Conservation (phyloP, 2,329 filamentous ascomycete genomes). For the Boeremia lycopersici region DNA sequence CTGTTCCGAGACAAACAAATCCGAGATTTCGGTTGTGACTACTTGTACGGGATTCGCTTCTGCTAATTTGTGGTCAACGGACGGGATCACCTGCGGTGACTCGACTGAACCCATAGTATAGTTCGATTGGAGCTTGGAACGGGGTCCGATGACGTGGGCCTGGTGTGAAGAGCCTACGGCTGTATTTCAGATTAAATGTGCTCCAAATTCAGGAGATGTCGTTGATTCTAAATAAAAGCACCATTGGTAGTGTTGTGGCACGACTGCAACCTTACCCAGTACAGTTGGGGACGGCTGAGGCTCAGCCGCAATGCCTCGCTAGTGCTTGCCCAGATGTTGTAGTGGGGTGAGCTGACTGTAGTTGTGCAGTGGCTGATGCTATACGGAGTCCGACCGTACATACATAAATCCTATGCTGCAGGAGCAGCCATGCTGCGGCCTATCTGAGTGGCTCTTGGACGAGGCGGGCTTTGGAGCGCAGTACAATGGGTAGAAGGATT, state of each 20-base stretch:
- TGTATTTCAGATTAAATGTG: background rate
- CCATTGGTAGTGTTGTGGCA: conserved; percentile 5
- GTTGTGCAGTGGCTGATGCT: conserved; percentile 1
- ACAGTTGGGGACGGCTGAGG: conserved; percentile 1
- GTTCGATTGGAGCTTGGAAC: too few species aligned
- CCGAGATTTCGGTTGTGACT: conserved; percentile 4
- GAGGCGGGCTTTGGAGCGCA: conserved; percentile 1
- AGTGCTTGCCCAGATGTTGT: background rate
- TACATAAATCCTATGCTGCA: background rate
- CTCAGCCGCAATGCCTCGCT: conserved; percentile 18
- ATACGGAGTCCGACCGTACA: conserved; percentile 2
- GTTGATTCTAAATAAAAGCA: background rate
- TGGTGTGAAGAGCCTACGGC: too few species aligned
- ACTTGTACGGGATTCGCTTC: background rate
- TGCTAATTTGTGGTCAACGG: background rate
- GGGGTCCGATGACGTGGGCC: too few species aligned
- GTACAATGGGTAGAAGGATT: conserved; percentile 4
- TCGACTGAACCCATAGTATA: conserved; percentile 7
- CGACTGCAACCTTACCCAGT: background rate
- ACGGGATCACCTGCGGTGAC: background rate
- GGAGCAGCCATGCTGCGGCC: background rate
- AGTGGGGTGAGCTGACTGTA: background rate
- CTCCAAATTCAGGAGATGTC: background rate
- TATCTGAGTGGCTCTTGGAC: background rate
- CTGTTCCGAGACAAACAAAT: background rate